Base-by-base conservation (phyloP, 257 asterid species). In the Linaria vulgaris region DNA sequence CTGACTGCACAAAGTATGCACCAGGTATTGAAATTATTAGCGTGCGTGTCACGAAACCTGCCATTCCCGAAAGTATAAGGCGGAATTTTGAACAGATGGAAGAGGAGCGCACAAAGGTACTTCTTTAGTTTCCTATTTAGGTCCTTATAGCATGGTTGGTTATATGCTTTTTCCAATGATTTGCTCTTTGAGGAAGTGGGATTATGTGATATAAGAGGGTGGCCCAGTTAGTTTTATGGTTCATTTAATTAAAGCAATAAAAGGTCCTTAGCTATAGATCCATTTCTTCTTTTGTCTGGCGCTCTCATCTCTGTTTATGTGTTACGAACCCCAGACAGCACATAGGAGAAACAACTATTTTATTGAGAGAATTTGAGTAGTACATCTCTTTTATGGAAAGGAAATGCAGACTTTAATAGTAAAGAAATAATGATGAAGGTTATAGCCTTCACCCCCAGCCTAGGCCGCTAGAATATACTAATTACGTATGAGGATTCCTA, bases 101-200 rank as follows among this genome's bases (percentile, higher is more conserved):
- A 80, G 95, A 90, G 75, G 97, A 94, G 82, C 94, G 99, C 45
- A 94, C 99, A 66, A 94, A 94, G 95, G 99, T 90, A 67, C 38
- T 69, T 38, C 51, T 73, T 66, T 57, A 46, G 23, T 46, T 65
- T 47, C 67, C 68, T 27, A 61, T 39, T 17, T 44, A 14, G 34
- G 48, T 59, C 30, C 62, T 66, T 68, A 31, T 39, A 59, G 25
- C 56, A 12, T 43, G 14, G 2, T 59, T 27, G 4, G 6, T 27
- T 3, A 57, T 37, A 2, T 43, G 15, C 48, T 49, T 76, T 45
- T 22, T 17, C 25, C 47, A 43, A 46, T 9, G n/a, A 3, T 48
- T n/a, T 59, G 56, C 66, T 59, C 21, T 41, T 22, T 56, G 66
- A 12, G n/a, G 52, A 46, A 74, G 27, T n/a, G 38, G 21, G 11